Evolutionary conservation across 2,329 filamentous ascomycete species (phyloP).

Genomic region (Penicillium capsulatum): DNA sequence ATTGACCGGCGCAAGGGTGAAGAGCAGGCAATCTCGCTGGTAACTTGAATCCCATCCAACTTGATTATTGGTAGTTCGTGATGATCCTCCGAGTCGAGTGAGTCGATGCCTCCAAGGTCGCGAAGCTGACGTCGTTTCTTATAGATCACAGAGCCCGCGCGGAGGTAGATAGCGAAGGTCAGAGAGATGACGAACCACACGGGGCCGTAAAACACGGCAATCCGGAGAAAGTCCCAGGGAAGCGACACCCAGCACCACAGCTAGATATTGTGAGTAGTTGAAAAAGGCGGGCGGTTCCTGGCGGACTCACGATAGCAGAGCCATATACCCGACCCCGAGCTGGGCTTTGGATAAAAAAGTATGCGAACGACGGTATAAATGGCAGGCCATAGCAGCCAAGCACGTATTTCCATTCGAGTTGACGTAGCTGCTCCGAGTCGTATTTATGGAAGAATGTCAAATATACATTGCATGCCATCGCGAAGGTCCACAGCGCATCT

Average conservation of each 20-base stretch:
- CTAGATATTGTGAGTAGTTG: constrained; percentile 24
- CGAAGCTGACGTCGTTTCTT: constrained; percentile 60
- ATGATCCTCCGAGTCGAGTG: constrained; percentile 42
- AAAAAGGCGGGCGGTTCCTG: not conserved
- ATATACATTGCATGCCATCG: constrained; percentile 81
- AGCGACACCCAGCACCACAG: constrained; percentile 76
- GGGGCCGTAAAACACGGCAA: constrained; percentile 65
- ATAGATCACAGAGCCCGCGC: constrained; percentile 38
- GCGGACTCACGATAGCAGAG: constrained; percentile 55
- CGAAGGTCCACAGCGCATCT: constrained; percentile 70
- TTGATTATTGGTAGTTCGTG: constrained; percentile 45
- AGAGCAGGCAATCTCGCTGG: constrained; percentile 45
- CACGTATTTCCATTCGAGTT: constrained; percentile 68
- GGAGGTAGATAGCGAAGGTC: constrained; percentile 40
- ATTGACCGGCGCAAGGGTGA: constrained; percentile 8
- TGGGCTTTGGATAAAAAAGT: constrained; percentile 59
- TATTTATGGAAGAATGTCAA: constrained; percentile 75
- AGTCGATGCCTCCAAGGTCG: constrained; percentile 50
- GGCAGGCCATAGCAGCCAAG: constrained; percentile 68
- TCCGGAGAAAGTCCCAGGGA: constrained; percentile 66
- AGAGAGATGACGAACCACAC: constrained; percentile 42
- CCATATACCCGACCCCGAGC: constrained; percentile 62
- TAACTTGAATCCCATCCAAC: constrained; percentile 63
- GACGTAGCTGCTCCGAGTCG: constrained; percentile 59
- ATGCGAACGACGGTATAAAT: constrained; percentile 63